Base-by-base conservation (phyloP, 495 filamentous ascomycete species). In the Aspergillus affinis region DNA sequence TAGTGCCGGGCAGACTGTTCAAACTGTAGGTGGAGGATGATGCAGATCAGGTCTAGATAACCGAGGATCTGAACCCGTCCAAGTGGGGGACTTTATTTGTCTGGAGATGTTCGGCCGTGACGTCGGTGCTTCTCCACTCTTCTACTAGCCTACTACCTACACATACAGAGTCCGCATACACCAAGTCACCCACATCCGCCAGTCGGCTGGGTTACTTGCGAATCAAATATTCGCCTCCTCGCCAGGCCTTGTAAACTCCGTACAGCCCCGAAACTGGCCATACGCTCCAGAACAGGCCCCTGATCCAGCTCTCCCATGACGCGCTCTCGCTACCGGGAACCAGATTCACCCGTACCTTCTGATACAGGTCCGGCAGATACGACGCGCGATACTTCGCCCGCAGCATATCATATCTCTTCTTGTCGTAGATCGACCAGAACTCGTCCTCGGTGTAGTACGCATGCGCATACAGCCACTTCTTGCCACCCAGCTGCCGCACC, bases 401-500 rank as follows among this genome's bases (percentile, higher is more conserved):
- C 61, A 85, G 55, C 10, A 19, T 59, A 41, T 83, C 75, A 51
- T 86, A 84, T 70, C 72, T 74, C 9, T 68, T 48, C 23, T 70
- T 65, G 54, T 85, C 74, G 54, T 84, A 84, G 23, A 81, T 76
- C 2, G 54, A 47, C 82, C 82, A 85, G 70, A 87, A 86, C 55
- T 84, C 81, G 0, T 76, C 61, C 60, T 85, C 78, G 6, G 68
- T 70, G 54, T 82, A 83, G 66, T 82, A 86, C 1, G 81, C 76
- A 48, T 82, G 78, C 29, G 84, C 81, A 65, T 85, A 86, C 6
- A 86, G 71, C 78, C 81, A 84, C 61, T 84, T 85, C 73, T 80
- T 80, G 8, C 90, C 90, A 17, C 86, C 84, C 3, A 93, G 77
- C 56, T 83, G 82, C 13, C 72, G 75, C 9, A 93, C 77, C 55